Conservation (phyloP, 148 eudicot genomes). For the Silene latifolia region DNA sequence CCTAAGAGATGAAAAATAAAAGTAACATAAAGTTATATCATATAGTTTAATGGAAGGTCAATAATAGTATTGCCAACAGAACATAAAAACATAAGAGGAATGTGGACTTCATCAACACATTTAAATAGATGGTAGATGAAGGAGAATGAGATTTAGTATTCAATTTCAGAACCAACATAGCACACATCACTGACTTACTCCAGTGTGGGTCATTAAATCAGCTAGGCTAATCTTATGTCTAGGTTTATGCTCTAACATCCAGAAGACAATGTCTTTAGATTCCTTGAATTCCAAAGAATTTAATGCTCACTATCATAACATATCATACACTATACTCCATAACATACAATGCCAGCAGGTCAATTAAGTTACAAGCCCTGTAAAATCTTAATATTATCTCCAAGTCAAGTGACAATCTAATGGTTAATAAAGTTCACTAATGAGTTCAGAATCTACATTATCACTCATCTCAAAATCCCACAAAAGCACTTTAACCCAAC, state of each 20-base stretch:
- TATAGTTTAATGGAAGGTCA: not conserved
- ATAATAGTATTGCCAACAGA: not conserved
- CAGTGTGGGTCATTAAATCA: not conserved
- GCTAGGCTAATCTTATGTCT: not conserved
- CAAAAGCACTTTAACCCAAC: not conserved
- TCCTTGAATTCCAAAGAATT: not conserved
- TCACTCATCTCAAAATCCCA: not conserved
- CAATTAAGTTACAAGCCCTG: not conserved
- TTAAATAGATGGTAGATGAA: not conserved
- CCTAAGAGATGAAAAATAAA: conserved; percentile 42
- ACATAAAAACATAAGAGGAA: not conserved
- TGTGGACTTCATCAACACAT: not conserved
- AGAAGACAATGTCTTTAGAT: not conserved
- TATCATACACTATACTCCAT: not conserved
- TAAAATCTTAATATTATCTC: not conserved
- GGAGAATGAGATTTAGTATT: not conserved
- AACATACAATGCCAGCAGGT: not conserved
- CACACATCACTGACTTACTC: not conserved
- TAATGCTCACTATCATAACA: not conserved
- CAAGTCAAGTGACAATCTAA: not conserved
- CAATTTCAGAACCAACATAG: conserved; percentile 1
- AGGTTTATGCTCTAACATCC: not conserved
- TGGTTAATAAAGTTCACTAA: not conserved
- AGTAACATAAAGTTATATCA: conserved; percentile 1
- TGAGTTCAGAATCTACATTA: not conserved